phyloP scores from a whole-genome alignment of 768 basidiomycete species.

The Lactarius indigo region DNA sequence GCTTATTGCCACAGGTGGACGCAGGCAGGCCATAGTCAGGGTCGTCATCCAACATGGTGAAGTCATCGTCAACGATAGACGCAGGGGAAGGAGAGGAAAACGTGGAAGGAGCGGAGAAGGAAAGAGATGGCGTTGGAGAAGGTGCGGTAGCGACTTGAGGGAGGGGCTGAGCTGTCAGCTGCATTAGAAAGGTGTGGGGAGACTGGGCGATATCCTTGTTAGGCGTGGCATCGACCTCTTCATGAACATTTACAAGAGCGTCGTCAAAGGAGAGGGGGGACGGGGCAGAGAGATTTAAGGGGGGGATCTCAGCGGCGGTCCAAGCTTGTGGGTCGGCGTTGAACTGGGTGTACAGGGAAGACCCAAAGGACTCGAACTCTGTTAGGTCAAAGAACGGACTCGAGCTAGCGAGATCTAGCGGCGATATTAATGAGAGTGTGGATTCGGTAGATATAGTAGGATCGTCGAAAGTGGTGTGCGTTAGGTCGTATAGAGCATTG shows the following conservation, averaged over 20 bases:
- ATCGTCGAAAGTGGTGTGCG: background rate
- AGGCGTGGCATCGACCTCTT: background rate
- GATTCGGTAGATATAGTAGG: background rate
- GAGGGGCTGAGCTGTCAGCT: background rate
- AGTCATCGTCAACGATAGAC: background rate
- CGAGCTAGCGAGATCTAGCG: background rate
- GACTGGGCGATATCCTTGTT: background rate
- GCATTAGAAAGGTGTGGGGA: background rate
- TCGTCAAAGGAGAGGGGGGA: background rate
- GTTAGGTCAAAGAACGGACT: background rate
- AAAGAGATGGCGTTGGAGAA: slow-evolving; percentile 12
- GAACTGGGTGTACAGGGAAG: slow-evolving; percentile 7
- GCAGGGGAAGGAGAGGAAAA: slow-evolving; percentile 1
- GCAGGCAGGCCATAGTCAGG: background rate
- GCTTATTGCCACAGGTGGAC: background rate
- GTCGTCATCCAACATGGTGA: background rate
- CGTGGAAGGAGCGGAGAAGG: slow-evolving; percentile 4
- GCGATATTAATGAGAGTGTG: background rate
- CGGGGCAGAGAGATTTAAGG: background rate
- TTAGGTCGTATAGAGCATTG: slow-evolving; percentile 1
- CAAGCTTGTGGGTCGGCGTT: background rate
- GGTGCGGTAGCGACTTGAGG: background rate
- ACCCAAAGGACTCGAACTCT: slow-evolving; percentile 6
- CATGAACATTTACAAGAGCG: background rate
- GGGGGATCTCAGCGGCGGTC: background rate